Conservation (phyloP, 1,284 basidiomycete genomes). For the Prillingera fragicola region DNA sequence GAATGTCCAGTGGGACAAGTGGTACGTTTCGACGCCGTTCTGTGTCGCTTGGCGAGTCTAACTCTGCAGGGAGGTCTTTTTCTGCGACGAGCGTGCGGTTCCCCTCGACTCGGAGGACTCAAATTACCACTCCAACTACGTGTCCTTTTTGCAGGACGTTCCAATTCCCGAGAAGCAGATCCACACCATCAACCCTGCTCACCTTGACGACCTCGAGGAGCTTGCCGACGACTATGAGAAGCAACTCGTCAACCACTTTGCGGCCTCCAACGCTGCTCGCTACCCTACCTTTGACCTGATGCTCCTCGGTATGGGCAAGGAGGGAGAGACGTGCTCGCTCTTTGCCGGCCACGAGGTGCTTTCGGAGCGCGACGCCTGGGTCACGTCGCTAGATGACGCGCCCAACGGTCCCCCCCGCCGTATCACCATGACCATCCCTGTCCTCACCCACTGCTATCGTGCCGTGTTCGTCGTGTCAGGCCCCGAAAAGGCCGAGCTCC, state of each 20-base stretch:
- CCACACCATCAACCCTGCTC: slow-evolving; percentile 73
- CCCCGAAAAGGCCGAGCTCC: slow-evolving; percentile 73
- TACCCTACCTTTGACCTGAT: slow-evolving; percentile 95
- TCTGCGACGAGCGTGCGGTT: slow-evolving; percentile 94
- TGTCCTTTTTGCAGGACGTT: slow-evolving; percentile 78
- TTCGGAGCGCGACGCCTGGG: slow-evolving; percentile 82
- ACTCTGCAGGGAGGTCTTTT: slow-evolving; percentile 82
- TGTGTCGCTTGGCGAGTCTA: neutral
- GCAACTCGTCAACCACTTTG: slow-evolving; percentile 84
- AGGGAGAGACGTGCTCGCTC: slow-evolving; percentile 94
- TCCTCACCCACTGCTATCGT: slow-evolving; percentile 84
- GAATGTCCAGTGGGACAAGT: slow-evolving; percentile 67
- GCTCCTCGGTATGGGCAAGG: slow-evolving; percentile 86
- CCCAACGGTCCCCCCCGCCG: slow-evolving; percentile 88
- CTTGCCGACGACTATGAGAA: slow-evolving; percentile 90
- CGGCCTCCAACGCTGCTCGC: slow-evolving; percentile 71
- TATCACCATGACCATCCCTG: slow-evolving; percentile 68
- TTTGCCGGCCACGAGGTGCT: slow-evolving; percentile 91
- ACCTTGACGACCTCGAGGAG: slow-evolving; percentile 70
- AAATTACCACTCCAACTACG: slow-evolving; percentile 76
- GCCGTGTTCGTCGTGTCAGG: slow-evolving; percentile 87
- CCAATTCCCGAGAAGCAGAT: slow-evolving; percentile 69
- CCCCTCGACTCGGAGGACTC: slow-evolving; percentile 89
- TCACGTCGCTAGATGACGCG: slow-evolving; percentile 85
- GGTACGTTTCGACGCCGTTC: slow-evolving; percentile 47